phyloP scores from a whole-genome alignment of 768 basidiomycete genomes.

The Fomitopsis serialis region DNA sequence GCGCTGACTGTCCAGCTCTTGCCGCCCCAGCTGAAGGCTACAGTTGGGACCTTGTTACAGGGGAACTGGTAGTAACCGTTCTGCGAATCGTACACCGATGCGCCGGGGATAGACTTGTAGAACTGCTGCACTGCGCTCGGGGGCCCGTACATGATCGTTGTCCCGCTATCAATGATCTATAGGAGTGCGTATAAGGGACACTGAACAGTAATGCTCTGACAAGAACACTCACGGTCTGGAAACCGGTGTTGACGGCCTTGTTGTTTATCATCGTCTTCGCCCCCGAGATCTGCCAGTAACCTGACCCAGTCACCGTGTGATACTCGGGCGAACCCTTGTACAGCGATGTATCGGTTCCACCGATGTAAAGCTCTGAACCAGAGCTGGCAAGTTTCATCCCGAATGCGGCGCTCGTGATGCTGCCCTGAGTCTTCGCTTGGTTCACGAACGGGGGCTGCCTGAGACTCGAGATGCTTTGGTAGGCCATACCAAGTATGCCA shows the following conservation, averaged over 20 bases:
- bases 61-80: constrained; percentile 17
- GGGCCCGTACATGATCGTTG: constrained; percentile 23
- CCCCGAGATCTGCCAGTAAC: constrained; percentile 6
- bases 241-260: background rate
- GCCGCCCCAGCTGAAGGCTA: constrained; percentile 14
- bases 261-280: constrained; percentile 8
- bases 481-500: constrained; percentile 17
- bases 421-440: constrained; percentile 9
- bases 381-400: constrained; percentile 19
- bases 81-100: constrained; percentile 4
- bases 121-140: constrained; percentile 10
- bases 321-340: constrained; percentile 27
- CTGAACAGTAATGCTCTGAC: too few species aligned
- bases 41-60: constrained; percentile 1
- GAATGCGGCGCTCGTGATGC: constrained; percentile 13
- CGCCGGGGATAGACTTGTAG: constrained; percentile 16
- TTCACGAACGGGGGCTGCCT: constrained; percentile 16
- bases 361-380: constrained; percentile 27
- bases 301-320: constrained; percentile 15
- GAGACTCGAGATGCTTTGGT: constrained; percentile 13
- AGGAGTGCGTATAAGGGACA: too few species aligned
- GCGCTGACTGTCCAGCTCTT: constrained; percentile 7
- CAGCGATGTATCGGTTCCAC: constrained; percentile 27
- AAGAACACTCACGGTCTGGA: constrained; percentile 4
- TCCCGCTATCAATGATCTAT: constrained; percentile 25